Evolutionary conservation across 2,329 filamentous ascomycete species (phyloP), one percentile per base, ranked within the genome.

Genomic region (Zymoseptoria ardabiliae): DNA sequence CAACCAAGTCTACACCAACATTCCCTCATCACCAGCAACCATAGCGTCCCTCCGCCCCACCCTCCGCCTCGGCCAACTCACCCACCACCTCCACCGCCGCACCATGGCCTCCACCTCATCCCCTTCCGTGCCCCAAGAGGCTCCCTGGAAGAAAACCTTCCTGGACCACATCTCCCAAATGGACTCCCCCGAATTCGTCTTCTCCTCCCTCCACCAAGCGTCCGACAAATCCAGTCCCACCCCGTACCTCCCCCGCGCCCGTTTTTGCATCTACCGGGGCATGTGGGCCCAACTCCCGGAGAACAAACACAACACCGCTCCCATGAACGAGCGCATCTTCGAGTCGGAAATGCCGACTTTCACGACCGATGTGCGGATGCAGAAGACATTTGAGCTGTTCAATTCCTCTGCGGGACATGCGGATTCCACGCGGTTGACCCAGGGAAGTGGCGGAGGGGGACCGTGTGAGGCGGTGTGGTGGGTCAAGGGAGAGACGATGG

Each of bases 291-390:
- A 82, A 58, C 78, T 96, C 0, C 86, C 88, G 3, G 79, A 79
- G 56, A 90, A 92, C 74, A 82, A 85, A 50, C 85, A 86, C 73
- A 93, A 94, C 74, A 77, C 83, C 35, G 88, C 90, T 2, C 80
- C 85, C 63, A 79, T 80, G 63, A 97, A 97, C 73, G 86, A 89
- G 4, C 66, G 76, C 6, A 75, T 83, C 0, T 96, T 84, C 71
- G 86, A 89, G 69, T 90, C 85, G 67, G 91, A 97, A 65, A 77
- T 93, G 66, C 82, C 88, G 2, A 87, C 88, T 0, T 87, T 97
- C 69, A 96, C 93, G 0, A 96, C 91, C 0, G 94, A 97, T 73
- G 84, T 84, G 8, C 84, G 93, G 52, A 96, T 95, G 90, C 82
- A 86, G 61, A 97, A 97, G 78, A 79, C 88, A 0, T 78, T 79